A percentile compares a stretch with the other conserved stretches of the same genome.
These are phyloP conservation scores for Pachysandra terminalis DNA, from an alignment of 164 flowering plant species.

Conservation along the genomic window DNA sequence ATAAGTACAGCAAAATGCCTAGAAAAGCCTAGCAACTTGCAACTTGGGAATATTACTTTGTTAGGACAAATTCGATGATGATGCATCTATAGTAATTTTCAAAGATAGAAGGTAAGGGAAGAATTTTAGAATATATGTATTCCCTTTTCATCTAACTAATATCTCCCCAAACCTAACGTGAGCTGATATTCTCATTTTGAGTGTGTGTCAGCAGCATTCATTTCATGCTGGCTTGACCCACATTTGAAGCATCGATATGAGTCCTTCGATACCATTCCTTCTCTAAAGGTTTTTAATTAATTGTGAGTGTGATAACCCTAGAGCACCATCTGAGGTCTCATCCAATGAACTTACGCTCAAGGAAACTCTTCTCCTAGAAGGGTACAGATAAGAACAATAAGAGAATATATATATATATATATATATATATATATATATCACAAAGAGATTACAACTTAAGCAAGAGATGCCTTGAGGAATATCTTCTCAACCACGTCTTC, in stretches of 20 bases:
- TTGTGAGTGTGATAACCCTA: conserved; percentile 5
- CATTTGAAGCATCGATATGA: conserved; percentile 9
- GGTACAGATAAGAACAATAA: conserved; percentile 17
- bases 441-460: conserved; percentile 21
- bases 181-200: background rate
- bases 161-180: background rate
- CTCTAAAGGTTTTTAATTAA: conserved; percentile 13
- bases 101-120: conserved; percentile 3
- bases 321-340: background rate
- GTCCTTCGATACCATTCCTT: conserved; percentile 26
- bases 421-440: conserved; percentile 43
- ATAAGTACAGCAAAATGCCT: too few species aligned
- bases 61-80: background rate
- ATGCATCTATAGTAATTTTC: background rate
- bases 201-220: conserved; percentile 2
- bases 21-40: too few species aligned
- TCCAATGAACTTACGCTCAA: conserved; percentile 18
- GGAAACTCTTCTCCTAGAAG: background rate
- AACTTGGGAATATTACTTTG: conserved; percentile 7
- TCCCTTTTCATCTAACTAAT: conserved; percentile 9
- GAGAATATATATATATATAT: conserved; percentile 48
- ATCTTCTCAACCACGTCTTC: conserved; percentile 23
- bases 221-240: conserved; percentile 20
- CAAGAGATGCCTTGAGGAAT: conserved; percentile 49
- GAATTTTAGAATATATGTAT: conserved; percentile 11